Evolutionary conservation across 192 early-diverging fungal species (phyloP).

Genomic region (Entomortierella beljakovae): DNA sequence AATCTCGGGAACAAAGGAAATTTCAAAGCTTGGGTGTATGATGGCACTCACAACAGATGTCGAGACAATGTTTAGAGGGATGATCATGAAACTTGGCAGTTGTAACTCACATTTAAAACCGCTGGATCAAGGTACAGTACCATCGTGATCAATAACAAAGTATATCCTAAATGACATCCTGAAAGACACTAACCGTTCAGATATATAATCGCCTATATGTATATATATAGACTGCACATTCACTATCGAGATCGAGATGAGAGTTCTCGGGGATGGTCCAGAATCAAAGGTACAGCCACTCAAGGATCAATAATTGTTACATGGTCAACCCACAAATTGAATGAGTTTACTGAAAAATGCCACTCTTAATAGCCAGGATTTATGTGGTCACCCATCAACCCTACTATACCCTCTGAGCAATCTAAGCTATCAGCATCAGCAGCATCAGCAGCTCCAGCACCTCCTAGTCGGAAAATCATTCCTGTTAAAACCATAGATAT

Average conservation of each 20-base stretch:
- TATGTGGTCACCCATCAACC: slow-evolving; percentile 37
- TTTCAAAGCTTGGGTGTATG: background rate
- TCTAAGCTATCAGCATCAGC: slow-evolving; percentile 22
- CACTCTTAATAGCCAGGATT: slow-evolving; percentile 21
- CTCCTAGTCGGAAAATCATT: slow-evolving; percentile 27
- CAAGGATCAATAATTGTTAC: background rate
- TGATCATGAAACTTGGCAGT: slow-evolving; percentile 34
- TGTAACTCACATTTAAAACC: slow-evolving; percentile 20
- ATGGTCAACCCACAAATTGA: background rate
- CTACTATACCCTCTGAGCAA: background rate
- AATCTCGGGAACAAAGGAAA: background rate
- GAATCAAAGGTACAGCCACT: slow-evolving; percentile 22
- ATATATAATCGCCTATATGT: too few species aligned
- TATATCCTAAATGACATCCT: too few species aligned
- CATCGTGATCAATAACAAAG: too few species aligned
- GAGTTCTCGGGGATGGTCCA: slow-evolving; percentile 5
- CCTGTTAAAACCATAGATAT: slow-evolving; percentile 44
- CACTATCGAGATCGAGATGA: slow-evolving; percentile 41
- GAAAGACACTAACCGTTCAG: too few species aligned
- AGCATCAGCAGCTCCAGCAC: background rate
- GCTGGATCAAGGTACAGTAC: slow-evolving; percentile 13
- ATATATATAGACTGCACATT: slow-evolving; percentile 23
- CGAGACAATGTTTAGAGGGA: slow-evolving; percentile 20
- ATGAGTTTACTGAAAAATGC: background rate
- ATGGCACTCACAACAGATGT: slow-evolving; percentile 29